A percentile compares a stretch with the other conserved stretches of the same genome.
These are phyloP conservation scores for Chlamydomonas incerta DNA, from an alignment of 139 green algal genomes.

Conservation along the genomic window DNA sequence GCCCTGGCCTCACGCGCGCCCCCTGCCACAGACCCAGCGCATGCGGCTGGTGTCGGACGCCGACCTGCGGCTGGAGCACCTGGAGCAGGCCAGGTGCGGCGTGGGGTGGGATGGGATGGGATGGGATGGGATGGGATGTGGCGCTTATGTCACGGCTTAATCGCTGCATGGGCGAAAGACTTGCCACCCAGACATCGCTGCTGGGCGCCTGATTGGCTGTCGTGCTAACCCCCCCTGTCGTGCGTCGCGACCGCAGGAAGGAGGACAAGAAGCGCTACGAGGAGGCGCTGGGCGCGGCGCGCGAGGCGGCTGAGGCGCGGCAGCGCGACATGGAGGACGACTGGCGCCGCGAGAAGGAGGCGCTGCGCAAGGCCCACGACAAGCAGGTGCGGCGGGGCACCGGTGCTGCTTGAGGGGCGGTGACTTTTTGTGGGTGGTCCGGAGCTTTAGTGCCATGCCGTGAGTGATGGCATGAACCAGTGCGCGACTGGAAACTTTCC, in stretches of 20 bases:
- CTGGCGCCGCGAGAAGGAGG: conserved; percentile 46
- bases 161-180: background rate
- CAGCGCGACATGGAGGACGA: conserved; percentile 45
- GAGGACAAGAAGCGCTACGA: conserved; percentile 62
- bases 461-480: too few species aligned
- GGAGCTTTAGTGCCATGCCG: too few species aligned
- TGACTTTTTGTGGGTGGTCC: too few species aligned
- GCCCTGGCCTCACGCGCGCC: too few species aligned
- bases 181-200: too few species aligned
- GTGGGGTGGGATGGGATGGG: background rate
- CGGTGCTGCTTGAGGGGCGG: too few species aligned
- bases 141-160: background rate
- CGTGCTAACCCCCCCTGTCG: too few species aligned
- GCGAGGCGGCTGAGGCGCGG: conserved; percentile 46
- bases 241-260: too few species aligned
- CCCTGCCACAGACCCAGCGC: conserved; percentile 48
- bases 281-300: conserved; percentile 45
- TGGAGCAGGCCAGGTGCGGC: conserved; percentile 43
- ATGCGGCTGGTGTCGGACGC: conserved; percentile 63
- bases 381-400: conserved; percentile 44
- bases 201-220: too few species aligned
- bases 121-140: background rate
- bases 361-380: conserved; percentile 50
- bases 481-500: too few species aligned
- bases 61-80: conserved; percentile 62